Evolutionary conservation across 345 rosid species (phyloP).

Genomic region (Chamaenerion angustifolium): DNA sequence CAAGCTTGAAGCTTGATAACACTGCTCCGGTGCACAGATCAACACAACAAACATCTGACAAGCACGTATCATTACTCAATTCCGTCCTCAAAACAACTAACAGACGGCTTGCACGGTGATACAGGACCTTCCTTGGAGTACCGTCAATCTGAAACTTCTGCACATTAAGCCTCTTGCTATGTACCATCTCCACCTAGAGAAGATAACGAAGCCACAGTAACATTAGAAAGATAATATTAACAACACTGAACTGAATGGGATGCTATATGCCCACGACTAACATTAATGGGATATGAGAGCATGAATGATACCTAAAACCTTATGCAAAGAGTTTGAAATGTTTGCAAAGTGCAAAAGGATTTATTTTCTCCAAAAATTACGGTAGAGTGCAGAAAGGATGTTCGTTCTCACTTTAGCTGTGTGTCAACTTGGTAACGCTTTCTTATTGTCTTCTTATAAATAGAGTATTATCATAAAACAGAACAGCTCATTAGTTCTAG

Average conservation of each 20-base stretch:
- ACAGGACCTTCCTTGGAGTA: slow-evolving; percentile 81
- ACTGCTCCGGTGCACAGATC: slow-evolving; percentile 75
- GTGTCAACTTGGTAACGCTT: no score
- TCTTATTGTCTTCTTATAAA: no score
- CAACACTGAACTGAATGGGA: background rate
- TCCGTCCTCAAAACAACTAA: slow-evolving; percentile 91
- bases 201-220: background rate
- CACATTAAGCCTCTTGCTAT: slow-evolving; percentile 70
- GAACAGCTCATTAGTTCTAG: no score
- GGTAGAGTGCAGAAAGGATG: no score
- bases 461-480: no score
- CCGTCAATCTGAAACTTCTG: slow-evolving; percentile 95
- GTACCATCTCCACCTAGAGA: slow-evolving; percentile 91
- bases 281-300: no score
- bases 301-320: no score
- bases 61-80: slow-evolving; percentile 34
- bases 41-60: slow-evolving; percentile 79
- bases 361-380: no score
- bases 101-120: slow-evolving; percentile 79
- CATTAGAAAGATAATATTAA: background rate
- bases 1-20: slow-evolving; percentile 58
- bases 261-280: no score
- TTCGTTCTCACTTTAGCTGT: no score
- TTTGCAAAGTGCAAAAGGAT: no score
- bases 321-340: no score